A percentile compares a stretch with the other conserved stretches of the same genome.
Evolutionary conservation across 352 stramenopile genomes (phyloP).

Genomic region (Phytopythium vexans): DNA sequence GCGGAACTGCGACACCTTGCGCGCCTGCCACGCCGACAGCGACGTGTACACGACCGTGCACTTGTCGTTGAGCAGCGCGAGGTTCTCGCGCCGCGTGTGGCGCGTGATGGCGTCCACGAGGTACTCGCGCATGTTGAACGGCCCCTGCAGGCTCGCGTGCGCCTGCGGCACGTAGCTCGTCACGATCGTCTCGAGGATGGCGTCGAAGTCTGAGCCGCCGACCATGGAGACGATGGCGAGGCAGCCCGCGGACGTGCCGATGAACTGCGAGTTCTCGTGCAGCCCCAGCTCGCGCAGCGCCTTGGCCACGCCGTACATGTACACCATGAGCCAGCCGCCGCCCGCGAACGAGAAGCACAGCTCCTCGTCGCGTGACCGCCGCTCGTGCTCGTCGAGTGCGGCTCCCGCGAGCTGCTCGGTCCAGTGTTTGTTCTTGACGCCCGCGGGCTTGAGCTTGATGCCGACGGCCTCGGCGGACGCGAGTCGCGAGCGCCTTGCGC

Average conservation of each 20-base stretch:
- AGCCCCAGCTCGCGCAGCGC: constrained; percentile 41
- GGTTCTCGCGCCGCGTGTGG: constrained; percentile 21
- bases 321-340: constrained; percentile 57
- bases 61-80: constrained; percentile 25
- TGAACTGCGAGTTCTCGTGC: constrained; percentile 33
- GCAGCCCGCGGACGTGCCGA: constrained; percentile 40
- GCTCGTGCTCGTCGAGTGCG: background rate
- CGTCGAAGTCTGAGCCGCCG: constrained; percentile 40
- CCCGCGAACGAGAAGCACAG: constrained; percentile 45
- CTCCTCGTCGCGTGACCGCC: constrained; percentile 3
- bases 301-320: constrained; percentile 57
- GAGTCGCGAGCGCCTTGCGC: too few species aligned
- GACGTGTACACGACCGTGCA: constrained; percentile 52
- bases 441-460: background rate
- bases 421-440: background rate
- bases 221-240: constrained; percentile 41
- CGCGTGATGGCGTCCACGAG: constrained; percentile 32
- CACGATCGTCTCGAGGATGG: constrained; percentile 36
- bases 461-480: too few species aligned
- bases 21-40: constrained; percentile 34
- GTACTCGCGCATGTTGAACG: constrained; percentile 54
- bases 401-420: background rate
- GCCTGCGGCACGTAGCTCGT: constrained; percentile 36
- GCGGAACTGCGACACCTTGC: constrained; percentile 35
- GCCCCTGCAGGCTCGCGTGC: constrained; percentile 14